Base-by-base conservation (phyloP, 176 grass and related monocot species). In the Oryza officinalis region DNA sequence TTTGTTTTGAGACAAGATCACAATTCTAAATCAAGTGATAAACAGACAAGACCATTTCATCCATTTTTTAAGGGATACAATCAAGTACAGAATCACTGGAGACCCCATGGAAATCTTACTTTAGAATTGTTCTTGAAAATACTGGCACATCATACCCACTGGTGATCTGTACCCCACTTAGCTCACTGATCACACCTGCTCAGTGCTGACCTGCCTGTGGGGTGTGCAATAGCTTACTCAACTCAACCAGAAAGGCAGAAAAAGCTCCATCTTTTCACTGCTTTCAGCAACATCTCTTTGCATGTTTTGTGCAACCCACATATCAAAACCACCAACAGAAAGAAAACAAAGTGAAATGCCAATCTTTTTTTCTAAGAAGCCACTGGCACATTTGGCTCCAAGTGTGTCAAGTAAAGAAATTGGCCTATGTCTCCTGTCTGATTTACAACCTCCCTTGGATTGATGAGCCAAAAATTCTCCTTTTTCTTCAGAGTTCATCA, bases 361-460 rank as follows among this genome's bases (percentile, higher is more conserved):
- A 32, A 45, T 47, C 37, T 70, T 70, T 61, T 31, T 76, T 63
- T 31, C 49, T 81, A 61, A 75, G 63, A 37, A 82, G 33, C 33
- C 78, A 74, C 43, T 71, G 86, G 59, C 79, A 67, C 79, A 18
- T 69, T 59, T 43, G 46, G 35, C 75, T 30, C 18, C 84, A 63
- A 90, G 74, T 90, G 74, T 90, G 80, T 79, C 37, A 67, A 69
- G 52, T 86, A 82, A 82, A 82, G 73, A 60, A 94, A 73, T 78
- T 37, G 27, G 46, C 23, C 69, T 45, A 2, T 89, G 89, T 94
- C 87, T 82, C 89, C 84, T 78, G n/a, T 71, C 13, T 33, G 76
- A 69, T 89, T 54, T 90, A 83, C 89, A 92, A 23, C 63, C 71
- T 77, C 72, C 75, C 69, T 87, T 86, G 88, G 86, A 82, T 91